These are phyloP conservation scores for Triticum dicoccoides DNA, from an alignment of 176 grass and related monocot genomes.

Conservation along the genomic window DNA sequence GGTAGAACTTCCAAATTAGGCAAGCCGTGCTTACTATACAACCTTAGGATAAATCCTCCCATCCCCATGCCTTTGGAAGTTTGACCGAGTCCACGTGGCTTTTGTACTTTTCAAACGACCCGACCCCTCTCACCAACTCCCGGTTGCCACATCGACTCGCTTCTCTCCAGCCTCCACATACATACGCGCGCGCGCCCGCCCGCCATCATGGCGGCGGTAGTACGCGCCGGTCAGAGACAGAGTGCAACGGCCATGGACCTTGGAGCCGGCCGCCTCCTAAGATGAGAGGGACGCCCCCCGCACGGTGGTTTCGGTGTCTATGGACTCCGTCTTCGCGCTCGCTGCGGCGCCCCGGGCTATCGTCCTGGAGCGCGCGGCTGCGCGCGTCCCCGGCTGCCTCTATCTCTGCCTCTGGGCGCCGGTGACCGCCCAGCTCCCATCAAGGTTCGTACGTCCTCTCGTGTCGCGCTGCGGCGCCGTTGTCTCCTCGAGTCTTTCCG, in stretches of 20 bases:
- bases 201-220: neutral
- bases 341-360: slow-evolving; percentile 5
- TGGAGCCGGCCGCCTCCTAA: neutral
- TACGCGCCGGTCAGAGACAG: neutral
- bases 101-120: slow-evolving; percentile 33
- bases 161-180: neutral
- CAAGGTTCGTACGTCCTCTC: neutral
- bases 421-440: neutral
- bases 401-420: slow-evolving; percentile 53
- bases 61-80: neutral
- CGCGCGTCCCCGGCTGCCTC: slow-evolving; percentile 46
- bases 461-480: no score
- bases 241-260: neutral
- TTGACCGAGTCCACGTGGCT: neutral
- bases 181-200: neutral
- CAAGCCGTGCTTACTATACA: neutral
- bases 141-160: neutral
- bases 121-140: neutral
- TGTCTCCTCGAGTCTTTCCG: neutral
- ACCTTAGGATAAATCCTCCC: neutral
- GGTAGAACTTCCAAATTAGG: neutral
- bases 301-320: neutral
- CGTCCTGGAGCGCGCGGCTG: slow-evolving; percentile 43
- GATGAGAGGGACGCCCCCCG: neutral
- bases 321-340: slow-evolving; percentile 45